phyloP scores from a whole-genome alignment of 2,329 filamentous ascomycete species.

The Penicillium sp. region DNA sequence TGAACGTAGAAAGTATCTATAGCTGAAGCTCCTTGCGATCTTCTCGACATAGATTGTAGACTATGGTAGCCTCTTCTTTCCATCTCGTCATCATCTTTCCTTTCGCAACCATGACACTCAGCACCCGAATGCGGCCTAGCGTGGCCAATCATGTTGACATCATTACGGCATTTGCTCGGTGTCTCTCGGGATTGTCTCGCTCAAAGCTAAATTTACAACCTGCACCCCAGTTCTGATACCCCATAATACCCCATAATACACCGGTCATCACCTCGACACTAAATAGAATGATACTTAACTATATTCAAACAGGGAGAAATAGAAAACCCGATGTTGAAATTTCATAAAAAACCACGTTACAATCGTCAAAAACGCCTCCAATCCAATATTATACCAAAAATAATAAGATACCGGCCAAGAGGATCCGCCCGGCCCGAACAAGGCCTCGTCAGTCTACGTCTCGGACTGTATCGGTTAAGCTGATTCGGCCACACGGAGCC shows the following conservation, averaged over 20 bases:
- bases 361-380: neutral
- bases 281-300: neutral
- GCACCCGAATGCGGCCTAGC: neutral
- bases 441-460: conserved; percentile 16
- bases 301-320: neutral
- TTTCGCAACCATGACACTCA: neutral
- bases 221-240: neutral
- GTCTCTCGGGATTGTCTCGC: neutral
- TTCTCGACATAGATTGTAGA: neutral
- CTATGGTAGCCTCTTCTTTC: neutral
- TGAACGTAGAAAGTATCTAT: neutral
- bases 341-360: neutral
- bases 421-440: conserved; percentile 13
- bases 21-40: neutral
- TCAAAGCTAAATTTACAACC: neutral
- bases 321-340: neutral
- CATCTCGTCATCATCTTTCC: neutral
- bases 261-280: neutral
- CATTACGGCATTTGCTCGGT: conserved; percentile 27
- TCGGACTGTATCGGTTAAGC: conserved; percentile 37
- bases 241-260: neutral
- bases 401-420: neutral
- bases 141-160: conserved; percentile 24
- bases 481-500: conserved; percentile 37
- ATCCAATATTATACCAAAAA: neutral